A percentile compares a stretch with the other conserved stretches of the same genome.
Evolutionary conservation across 805 yeast species (phyloP).

Genomic region (Saturnispora sekii): DNA sequence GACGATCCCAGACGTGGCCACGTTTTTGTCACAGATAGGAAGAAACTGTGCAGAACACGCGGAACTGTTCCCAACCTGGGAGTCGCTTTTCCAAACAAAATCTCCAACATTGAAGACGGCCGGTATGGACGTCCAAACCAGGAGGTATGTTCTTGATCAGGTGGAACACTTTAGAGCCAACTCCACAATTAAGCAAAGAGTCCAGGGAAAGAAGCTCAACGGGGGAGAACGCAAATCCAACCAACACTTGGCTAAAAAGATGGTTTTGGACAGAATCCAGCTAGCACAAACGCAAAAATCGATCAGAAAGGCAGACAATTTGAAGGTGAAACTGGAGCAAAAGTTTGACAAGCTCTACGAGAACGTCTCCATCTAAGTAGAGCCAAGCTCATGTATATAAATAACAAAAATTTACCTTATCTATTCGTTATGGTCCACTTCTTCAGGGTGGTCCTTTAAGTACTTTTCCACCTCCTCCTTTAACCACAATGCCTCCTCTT

Average conservation of each 20-base stretch:
- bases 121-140: constrained; percentile 64
- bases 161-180: constrained; percentile 49
- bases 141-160: constrained; percentile 71
- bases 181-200: constrained; percentile 23
- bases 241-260: constrained; percentile 51
- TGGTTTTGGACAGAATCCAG: constrained; percentile 42
- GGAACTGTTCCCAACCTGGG: constrained; percentile 67
- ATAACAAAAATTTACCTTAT: background rate
- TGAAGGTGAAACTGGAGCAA: constrained; percentile 11
- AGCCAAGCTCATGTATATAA: background rate
- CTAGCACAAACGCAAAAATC: constrained; percentile 25
- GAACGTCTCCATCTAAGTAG: background rate
- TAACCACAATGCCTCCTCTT: constrained; percentile 54
- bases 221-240: constrained; percentile 84
- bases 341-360: constrained; percentile 21
- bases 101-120: constrained; percentile 54
- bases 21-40: constrained; percentile 74
- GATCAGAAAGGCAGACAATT: constrained; percentile 16
- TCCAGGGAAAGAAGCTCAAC: constrained; percentile 40
- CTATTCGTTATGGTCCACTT: no score
- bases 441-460: background rate
- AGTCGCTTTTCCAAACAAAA: constrained; percentile 48
- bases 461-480: constrained; percentile 30
- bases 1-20: constrained; percentile 54
- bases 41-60: constrained; percentile 58